Base-by-base conservation (phyloP, 805 yeast genomes). In the Tetrapisispora iriomotensis region DNA sequence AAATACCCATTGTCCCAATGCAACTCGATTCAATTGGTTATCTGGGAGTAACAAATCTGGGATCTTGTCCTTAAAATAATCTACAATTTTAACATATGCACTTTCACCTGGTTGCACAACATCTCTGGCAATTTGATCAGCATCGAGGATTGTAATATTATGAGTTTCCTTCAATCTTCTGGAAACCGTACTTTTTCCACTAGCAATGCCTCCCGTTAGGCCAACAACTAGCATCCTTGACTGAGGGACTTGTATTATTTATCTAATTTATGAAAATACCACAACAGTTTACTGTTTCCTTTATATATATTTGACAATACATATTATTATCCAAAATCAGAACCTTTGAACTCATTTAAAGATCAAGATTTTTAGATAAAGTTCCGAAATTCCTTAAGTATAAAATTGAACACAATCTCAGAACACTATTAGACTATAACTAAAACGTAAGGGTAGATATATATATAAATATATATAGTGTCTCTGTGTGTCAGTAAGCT, bases 101-200 rank as follows among this genome's bases (percentile, higher is more conserved):
- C 67, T 64, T 33, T 68, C 70, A 0, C 92, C 94, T 0, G 96
- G 96, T 47, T 71, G 74, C 9, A 90, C 95, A 7, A 88, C 82
- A 44, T 85, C 77, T 42, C 82, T 72, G 0, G 98, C 97, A 32
- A 94, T 80, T 36, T 74, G 58, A 58, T 92, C 99, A 1, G 98
- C 97, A 64, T 92, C 98, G 1, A 92, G 70, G 1, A 92, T 61
- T 0, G 81, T 70, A 5, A 82, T 43, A 2, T 66, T 54, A 51
- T 78, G 70, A 9, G 74, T 61, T 8, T 74, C 71, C 4, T 58
- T 45, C 9, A 92, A 62, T 26, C 72, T 59, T 14, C 63, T 54
- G 0, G 96, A 84, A 0, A 84, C 96, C 0, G 97, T 90, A 15
- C 95, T 81, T 54, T 92, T 92, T 3, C 99, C 99, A n/a, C 92